Evolutionary conservation across 768 basidiomycete species (phyloP), one percentile per base, ranked within the genome.

Genomic region (Suillus subluteus): DNA sequence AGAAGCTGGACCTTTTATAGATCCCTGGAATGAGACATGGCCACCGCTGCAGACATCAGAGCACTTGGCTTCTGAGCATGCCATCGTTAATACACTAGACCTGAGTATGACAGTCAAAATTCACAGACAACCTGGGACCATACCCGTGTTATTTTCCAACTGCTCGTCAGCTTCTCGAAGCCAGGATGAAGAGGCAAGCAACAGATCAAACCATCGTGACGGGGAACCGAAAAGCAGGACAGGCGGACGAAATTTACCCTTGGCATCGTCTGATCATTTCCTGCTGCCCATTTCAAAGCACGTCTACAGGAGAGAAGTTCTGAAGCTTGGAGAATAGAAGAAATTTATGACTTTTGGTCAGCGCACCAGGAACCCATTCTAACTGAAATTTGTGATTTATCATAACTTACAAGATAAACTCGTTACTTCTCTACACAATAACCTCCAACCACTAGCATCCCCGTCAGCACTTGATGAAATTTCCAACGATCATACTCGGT

Each of bases 401-500:
- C 54, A 55, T 55, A 55, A 55, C 54, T 55, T 55, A 55, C 54
- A 55, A 55, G 30, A 55, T 55, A 55, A 55, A 18, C 54, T 55
- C 54, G 9, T 55, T 55, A 55, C 30, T 55, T 55, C 54, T 32
- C 54, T 55, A 55, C 30, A 55, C 30, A 55, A 68, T n/a, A 40
- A 63, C 61, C n/a, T 15, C 54, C n/a, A 40, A 66, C 55, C 6
- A 21, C 41, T 16, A 61, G 16, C 8, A 54, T 43, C 3, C n/a
- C 26, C 16, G 52, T 80, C 68, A 89, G 69, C 87, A 92, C 73
- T 85, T 87, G 72, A 95, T 92, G 70, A 94, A 94, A 74, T 95
- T 95, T 18, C 94, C 94, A 23, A 95, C 92, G 71, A 95, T 94
- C 89, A 94, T 91, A 61, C 88, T 94, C 40, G 93, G 94, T 68